phyloP scores from a whole-genome alignment of 2,329 filamentous ascomycete species.

The Trichoderma polysporum region DNA sequence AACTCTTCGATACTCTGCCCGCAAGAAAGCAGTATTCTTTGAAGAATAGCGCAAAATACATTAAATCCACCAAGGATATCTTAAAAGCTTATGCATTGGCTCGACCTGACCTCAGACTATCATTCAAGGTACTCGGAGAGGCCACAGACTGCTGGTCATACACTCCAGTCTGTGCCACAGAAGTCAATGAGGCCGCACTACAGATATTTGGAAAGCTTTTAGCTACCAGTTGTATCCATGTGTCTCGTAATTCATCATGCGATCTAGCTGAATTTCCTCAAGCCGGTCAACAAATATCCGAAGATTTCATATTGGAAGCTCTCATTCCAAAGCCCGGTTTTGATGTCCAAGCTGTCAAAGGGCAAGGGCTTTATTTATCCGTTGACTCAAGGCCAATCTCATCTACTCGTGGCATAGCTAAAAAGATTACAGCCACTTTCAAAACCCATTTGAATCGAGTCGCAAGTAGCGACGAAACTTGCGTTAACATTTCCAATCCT shows the following conservation, averaged over 20 bases:
- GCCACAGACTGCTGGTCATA: conserved; percentile 59
- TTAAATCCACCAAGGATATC: conserved; percentile 58
- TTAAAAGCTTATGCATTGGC: conserved; percentile 66
- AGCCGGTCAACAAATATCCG: neutral
- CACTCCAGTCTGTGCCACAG: conserved; percentile 50
- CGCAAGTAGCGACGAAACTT: conserved; percentile 26
- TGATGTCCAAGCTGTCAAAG: conserved; percentile 42
- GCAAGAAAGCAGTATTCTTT: conserved; percentile 60
- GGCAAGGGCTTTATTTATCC: conserved; percentile 60
- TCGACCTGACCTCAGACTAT: conserved; percentile 60
- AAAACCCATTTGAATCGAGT: conserved; percentile 47
- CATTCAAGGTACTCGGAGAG: conserved; percentile 58
- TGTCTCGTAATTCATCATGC: conserved; percentile 14
- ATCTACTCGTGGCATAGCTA: conserved; percentile 53
- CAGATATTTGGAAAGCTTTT: conserved; percentile 62
- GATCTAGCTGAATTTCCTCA: neutral
- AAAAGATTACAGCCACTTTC: conserved; percentile 57
- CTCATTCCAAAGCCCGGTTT: conserved; percentile 56
- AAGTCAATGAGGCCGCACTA: conserved; percentile 57
- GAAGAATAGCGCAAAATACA: conserved; percentile 56
- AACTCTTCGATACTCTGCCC: conserved; percentile 60
- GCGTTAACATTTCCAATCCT: conserved; percentile 44
- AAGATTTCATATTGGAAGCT: conserved; percentile 49
- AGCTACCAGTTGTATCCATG: conserved; percentile 53
- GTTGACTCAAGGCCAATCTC: conserved; percentile 67